These are phyloP conservation scores for Penicillium sp. DNA, from an alignment of 2,329 filamentous ascomycete genomes.

Conservation along the genomic window DNA sequence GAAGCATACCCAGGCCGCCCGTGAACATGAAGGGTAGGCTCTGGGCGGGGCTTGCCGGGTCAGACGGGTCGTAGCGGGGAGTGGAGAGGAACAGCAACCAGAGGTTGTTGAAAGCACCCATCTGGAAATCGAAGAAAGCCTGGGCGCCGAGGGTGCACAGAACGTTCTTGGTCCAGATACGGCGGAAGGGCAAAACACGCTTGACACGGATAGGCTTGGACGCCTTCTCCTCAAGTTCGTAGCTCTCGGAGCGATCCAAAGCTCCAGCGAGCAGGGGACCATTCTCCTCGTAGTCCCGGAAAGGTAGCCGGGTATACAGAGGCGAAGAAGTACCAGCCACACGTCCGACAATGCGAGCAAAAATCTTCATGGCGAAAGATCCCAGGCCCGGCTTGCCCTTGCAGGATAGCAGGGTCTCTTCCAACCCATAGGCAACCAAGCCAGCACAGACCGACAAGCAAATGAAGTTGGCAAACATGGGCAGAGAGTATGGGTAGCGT, in stretches of 20 bases:
- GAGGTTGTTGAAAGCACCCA: constrained; percentile 70
- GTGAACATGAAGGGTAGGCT: constrained; percentile 59
- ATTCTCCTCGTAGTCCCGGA: constrained; percentile 38
- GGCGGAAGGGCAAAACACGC: constrained; percentile 47
- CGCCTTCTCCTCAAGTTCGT: constrained; percentile 41
- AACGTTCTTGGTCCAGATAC: constrained; percentile 57
- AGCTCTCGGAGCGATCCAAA: constrained; percentile 31
- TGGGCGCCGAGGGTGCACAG: constrained; percentile 60
- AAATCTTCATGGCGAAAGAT: constrained; percentile 28
- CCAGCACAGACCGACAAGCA: constrained; percentile 58
- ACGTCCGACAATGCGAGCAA: constrained; percentile 26
- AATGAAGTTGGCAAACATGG: constrained; percentile 64
- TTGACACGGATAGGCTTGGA: constrained; percentile 38
- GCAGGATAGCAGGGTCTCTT: constrained; percentile 59
- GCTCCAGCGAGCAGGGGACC: constrained; percentile 34
- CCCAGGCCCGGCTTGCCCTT: constrained; percentile 50
- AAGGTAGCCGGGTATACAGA: constrained; percentile 34
- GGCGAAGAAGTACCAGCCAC: constrained; percentile 32
- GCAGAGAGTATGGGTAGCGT: constrained; percentile 66
- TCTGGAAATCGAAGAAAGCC: constrained; percentile 71
- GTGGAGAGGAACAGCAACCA: constrained; percentile 78
- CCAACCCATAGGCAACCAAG: constrained; percentile 61
- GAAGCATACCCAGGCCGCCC: constrained; percentile 70
- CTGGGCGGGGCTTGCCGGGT: constrained; percentile 44
- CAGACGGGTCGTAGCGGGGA: constrained; percentile 53